Conservation (phyloP, 495 filamentous ascomycete genomes). For the Trichoderma asperelloides region DNA sequence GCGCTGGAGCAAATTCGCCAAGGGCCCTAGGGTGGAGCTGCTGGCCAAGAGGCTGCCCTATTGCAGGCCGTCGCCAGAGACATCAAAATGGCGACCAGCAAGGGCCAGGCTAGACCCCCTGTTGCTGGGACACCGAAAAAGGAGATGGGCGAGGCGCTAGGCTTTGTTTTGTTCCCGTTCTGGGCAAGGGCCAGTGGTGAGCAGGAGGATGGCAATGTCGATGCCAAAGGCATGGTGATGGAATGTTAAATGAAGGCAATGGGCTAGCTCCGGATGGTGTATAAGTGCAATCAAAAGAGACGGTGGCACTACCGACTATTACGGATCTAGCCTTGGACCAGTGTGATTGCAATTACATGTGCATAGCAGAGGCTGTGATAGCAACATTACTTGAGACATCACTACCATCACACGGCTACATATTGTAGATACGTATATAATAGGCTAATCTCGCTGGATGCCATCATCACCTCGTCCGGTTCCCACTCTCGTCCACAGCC, state of each 20-base stretch:
- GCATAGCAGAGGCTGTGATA: background rate
- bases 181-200: background rate
- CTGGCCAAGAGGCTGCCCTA: background rate
- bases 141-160: slow-evolving; percentile 3
- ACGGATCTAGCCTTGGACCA: background rate
- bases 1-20: background rate
- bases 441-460: background rate
- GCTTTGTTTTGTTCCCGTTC: background rate
- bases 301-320: background rate
- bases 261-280: background rate
- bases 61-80: background rate
- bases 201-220: background rate
- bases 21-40: background rate
- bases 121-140: slow-evolving; percentile 1
- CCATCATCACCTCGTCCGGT: background rate
- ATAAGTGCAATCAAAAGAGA: background rate
- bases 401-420: background rate
- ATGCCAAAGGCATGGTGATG: background rate
- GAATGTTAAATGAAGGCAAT: slow-evolving; percentile 1
- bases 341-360: background rate
- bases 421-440: background rate
- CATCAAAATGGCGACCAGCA: background rate
- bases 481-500: background rate
- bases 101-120: background rate
- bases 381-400: background rate